Conservation (phyloP, 768 basidiomycete genomes). For the Chalciporus chontae region DNA sequence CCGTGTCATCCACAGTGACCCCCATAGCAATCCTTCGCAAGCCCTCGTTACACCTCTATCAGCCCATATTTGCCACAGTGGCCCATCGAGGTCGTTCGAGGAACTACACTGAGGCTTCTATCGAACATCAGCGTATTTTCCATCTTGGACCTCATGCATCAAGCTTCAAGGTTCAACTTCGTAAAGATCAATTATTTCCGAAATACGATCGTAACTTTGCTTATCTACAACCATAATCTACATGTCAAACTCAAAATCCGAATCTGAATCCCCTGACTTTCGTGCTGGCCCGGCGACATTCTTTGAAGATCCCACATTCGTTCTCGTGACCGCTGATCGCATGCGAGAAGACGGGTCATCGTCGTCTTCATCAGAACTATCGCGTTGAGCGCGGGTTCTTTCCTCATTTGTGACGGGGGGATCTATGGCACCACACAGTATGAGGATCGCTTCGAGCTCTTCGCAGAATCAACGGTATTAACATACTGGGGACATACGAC, state of each 20-base stretch:
- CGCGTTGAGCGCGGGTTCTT: constrained; percentile 33
- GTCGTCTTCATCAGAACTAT: constrained; percentile 43
- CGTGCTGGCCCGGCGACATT: constrained; percentile 49
- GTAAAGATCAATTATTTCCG: no score
- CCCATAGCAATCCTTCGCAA: no score
- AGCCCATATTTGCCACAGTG: no score
- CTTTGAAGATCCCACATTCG: constrained; percentile 48
- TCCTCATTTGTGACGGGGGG: constrained; percentile 36
- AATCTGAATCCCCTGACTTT: constrained; percentile 70
- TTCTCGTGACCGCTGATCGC: constrained; percentile 56
- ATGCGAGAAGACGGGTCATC: constrained; percentile 50
- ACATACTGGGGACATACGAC: not conserved
- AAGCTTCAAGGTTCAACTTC: no score
- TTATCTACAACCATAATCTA: no score
- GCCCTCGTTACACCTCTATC: no score
- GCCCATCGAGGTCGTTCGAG: no score
- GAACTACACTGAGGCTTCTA: no score
- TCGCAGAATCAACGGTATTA: constrained; percentile 7
- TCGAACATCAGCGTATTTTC: no score
- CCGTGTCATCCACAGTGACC: no score
- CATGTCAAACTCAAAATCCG: constrained; percentile 74
- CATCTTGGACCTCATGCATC: no score
- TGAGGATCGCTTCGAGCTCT: constrained; percentile 72
- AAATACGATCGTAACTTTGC: no score
- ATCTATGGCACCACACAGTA: constrained; percentile 64